Evolutionary conservation across 352 stramenopile genomes (phyloP), one percentile per base, ranked within the genome.

Genomic region (Phytophthora citricola): DNA sequence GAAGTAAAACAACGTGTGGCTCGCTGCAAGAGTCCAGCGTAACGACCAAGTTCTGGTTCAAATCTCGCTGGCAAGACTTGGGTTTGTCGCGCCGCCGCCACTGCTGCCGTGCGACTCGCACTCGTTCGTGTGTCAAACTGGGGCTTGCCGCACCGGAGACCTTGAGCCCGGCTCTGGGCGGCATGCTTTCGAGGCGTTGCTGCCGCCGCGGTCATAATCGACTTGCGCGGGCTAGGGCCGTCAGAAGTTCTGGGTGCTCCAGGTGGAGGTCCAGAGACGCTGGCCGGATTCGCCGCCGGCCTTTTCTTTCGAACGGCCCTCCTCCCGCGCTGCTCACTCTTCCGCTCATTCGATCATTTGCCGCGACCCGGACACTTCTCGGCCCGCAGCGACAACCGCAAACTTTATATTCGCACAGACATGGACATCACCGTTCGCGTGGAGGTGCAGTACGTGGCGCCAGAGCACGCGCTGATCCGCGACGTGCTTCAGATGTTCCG

Each of bases 401-500:
- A 5, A 31, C 26, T 26, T 20, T 2, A 38, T 49, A 49, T 44
- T 60, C 43, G 48, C 40, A 26, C 24, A 49, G 22, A 7, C 50
- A 92, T 92, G 84, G 84, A 92, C 61, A 92, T 92, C 50, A 92
- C 84, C 1, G 83, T 92, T 29, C 83, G 83, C 66, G 83, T 92
- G 12, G 83, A 92, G 63, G 80, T 94, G 60, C 83, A 92, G 66
- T 94, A 94, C 66, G 83, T 88, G 31, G 83, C 81, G 45, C 85
- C 85, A 3, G 78, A 82, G 53, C 54, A 76, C 53, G 83, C 81
- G 52, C 66, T 79, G 7, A 79, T 92, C 29, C 78, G 80, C 34
- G 83, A 94, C 66, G 79, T 94, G 62, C 73, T 94, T 38, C 81
- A 88, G 39, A 90, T 94, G 82, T 91, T 94, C 72, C 83, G 82